A percentile compares a stretch with the other conserved stretches of the same genome.
These are phyloP conservation scores for Neophaeococcomyces aloes DNA, from an alignment of 2,329 filamentous ascomycete genomes.

Conservation along the genomic window DNA sequence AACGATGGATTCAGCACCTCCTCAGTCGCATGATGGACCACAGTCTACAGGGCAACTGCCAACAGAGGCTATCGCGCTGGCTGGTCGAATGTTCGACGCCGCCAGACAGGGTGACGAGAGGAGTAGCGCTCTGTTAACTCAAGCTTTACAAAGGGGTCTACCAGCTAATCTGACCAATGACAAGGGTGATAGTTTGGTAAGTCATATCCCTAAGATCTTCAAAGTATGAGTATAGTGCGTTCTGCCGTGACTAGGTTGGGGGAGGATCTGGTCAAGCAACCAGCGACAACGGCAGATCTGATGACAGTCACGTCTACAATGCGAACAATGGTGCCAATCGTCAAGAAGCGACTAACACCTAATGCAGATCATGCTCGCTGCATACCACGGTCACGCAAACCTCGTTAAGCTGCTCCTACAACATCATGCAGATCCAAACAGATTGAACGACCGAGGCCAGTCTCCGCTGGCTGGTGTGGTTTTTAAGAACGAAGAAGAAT, in stretches of 20 bases:
- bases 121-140: constrained; percentile 43
- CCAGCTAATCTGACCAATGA: constrained; percentile 62
- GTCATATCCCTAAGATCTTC: constrained; percentile 18
- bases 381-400: constrained; percentile 56
- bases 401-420: constrained; percentile 51
- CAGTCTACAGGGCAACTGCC: constrained; percentile 34
- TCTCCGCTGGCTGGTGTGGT: constrained; percentile 61
- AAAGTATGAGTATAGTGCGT: too few relatives aligned
- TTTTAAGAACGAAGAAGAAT: constrained; percentile 58
- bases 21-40: neutral
- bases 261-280: neutral
- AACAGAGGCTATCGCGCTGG: constrained; percentile 56
- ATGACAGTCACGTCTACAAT: too few relatives aligned
- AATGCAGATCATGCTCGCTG: constrained; percentile 56
- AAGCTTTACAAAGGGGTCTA: constrained; percentile 55
- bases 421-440: constrained; percentile 56
- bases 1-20: constrained; percentile 5
- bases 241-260: neutral
- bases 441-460: constrained; percentile 57
- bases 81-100: constrained; percentile 55
- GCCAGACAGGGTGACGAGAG: constrained; percentile 47
- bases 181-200: constrained; percentile 59
- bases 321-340: too few relatives aligned
- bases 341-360: neutral
- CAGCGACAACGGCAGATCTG: too few relatives aligned